phyloP scores from a whole-genome alignment of 2,329 filamentous ascomycete species.

The Simplicillium aogashimaense region DNA sequence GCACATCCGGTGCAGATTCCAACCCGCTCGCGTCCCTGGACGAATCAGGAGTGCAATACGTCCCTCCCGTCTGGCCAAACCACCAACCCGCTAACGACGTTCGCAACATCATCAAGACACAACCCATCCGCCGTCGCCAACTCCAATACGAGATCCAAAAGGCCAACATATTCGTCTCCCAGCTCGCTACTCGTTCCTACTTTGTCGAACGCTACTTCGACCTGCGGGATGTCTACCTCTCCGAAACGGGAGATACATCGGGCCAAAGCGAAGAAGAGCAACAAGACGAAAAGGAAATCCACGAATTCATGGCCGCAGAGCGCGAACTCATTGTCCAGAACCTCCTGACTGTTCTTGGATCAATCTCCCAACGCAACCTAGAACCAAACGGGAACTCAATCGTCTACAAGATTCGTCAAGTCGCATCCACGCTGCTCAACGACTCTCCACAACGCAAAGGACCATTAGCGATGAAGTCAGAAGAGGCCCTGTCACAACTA shows the following conservation, averaged over 20 bases:
- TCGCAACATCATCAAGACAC: slow-evolving; percentile 36
- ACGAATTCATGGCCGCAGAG: slow-evolving; percentile 61
- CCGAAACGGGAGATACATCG: slow-evolving; percentile 30
- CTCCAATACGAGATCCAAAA: slow-evolving; percentile 86
- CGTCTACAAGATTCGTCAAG: slow-evolving; percentile 78
- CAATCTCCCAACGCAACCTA: slow-evolving; percentile 76
- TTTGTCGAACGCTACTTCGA: slow-evolving; percentile 81
- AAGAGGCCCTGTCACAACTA: slow-evolving; percentile 63
- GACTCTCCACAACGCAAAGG: slow-evolving; percentile 40
- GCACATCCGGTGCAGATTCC: slow-evolving; percentile 25
- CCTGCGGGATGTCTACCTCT: slow-evolving; percentile 56
- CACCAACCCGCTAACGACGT: slow-evolving; percentile 38
- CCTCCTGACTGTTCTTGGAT: slow-evolving; percentile 63
- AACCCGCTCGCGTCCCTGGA: slow-evolving; percentile 29
- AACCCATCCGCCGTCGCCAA: slow-evolving; percentile 40
- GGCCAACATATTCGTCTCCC: slow-evolving; percentile 77
- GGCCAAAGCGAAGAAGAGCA: slow-evolving; percentile 25
- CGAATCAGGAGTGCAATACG: slow-evolving; percentile 39
- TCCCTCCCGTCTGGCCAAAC: slow-evolving; percentile 37
- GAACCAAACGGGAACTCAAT: slow-evolving; percentile 57
- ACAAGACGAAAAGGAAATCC: slow-evolving; percentile 36
- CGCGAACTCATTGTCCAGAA: slow-evolving; percentile 74
- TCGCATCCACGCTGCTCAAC: slow-evolving; percentile 71
- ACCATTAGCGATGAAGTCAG: slow-evolving; percentile 42
- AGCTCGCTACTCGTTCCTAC: slow-evolving; percentile 72